Base-by-base conservation (phyloP, 441 rosid species). In the Gossypium davidsonii region DNA sequence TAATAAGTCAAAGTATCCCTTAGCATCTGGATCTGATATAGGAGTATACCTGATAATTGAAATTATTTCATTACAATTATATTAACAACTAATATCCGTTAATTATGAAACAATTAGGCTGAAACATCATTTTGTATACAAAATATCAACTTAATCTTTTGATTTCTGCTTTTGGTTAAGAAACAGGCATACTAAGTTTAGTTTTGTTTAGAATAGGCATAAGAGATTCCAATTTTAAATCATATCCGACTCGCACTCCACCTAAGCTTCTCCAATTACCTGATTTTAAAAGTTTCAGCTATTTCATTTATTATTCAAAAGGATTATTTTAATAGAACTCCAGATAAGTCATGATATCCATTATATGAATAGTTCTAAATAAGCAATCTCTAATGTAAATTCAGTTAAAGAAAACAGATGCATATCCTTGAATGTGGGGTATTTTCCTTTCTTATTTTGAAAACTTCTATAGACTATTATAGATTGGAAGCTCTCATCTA, bases 21-120 rank as follows among this genome's bases (percentile, higher is more conserved):
- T 91, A 44, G 97, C 80, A 72, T 92, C 94, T 67, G 97, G 89
- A 64, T 92, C 97, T 67, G 98, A 94, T 79, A 94, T 90, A 70
- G 98, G 98, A 75, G 98, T 94, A 76, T 94, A 94, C 77, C 98
- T 94, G 86, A 46, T 67, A 15, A 70, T 21, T 59, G 55, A 77
- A 65, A 21, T 48, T 26, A 25, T 48, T 6, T 10, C 23, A 1
- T 25, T n/a, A 49, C 1, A 12, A 26, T 2, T 67, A 25, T 26
- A 67, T 49, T n/a, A 49, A 20, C 48, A 34, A 31, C 21, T 6
- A 65, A 12, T 20, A 21, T 49, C 21, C 9, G 44, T 15, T 25
- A 49, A 67, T 26, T 3, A 23, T 4, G 15, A 12, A 67, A 26
- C 42, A n/a, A 49, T 57, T 25, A n/a, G 59, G 11, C 6, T 6